Base-by-base conservation (phyloP, 805 yeast species). In the Maudiozyma pseudohumilis region DNA sequence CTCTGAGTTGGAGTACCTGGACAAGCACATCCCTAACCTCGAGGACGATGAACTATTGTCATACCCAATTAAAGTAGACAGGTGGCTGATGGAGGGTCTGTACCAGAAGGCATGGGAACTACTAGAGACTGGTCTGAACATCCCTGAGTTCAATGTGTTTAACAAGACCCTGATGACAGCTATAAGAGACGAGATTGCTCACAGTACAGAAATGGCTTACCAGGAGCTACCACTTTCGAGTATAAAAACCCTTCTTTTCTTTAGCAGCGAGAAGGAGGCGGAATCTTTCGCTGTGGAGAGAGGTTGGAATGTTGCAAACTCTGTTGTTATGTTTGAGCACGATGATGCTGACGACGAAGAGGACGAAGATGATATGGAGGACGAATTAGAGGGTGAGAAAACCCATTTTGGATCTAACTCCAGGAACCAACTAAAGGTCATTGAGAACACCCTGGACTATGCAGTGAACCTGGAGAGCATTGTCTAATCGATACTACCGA, bases 51-150 rank as follows among this genome's bases (percentile, higher is more conserved):
- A 70, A 47, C 84, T 70, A 56, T 66, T 89, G 48, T 72, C 75
- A 34, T 87, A 87, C 57, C 97, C 97, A 18, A 78, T 89, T 38
- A 77, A 78, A 48, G 76, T 92, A 50, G 97, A 92, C 59, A 78
- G 84, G 47, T 85, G 94, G 81, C 73, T 92, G 47, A 86, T 89
- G 80, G 97, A 92, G 63, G 98, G 98, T 30, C 82, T 89, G 46
- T 92, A 88, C 61, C 92, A 86, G 60, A 84, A 84, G 60, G 89
- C 88, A 32, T 83, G 92, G 81, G 79, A 75, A 48, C 70, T 83
- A 39, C 70, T 82, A 63, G 54, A 50, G 49, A 48, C 46, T 39
- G 64, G 56, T 6, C 48, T 44, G 36, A 56, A 52, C 32, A 76
- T 79, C 46, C 74, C 77, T 40, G 97, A 92, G 59, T 88, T 78